These are phyloP conservation scores for Lachnellula cervina DNA, from an alignment of 2,329 filamentous ascomycete species.

Conservation along the genomic window DNA sequence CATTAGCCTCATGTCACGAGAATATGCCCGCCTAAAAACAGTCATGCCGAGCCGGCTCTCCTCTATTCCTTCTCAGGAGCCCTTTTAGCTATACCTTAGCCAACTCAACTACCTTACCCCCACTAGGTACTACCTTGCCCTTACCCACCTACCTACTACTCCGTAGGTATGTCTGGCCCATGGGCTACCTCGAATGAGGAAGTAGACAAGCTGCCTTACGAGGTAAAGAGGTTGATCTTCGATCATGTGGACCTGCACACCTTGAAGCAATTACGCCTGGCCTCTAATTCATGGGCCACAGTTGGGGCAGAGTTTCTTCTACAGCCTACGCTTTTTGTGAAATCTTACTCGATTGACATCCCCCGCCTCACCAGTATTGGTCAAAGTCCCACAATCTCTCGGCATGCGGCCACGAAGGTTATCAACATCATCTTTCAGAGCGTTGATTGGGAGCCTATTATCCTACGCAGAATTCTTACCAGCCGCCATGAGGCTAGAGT, in stretches of 20 bases:
- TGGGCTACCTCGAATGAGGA: neutral
- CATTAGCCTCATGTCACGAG: neutral
- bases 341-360: constrained; percentile 42
- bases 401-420: constrained; percentile 11
- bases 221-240: neutral
- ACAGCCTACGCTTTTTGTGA: constrained; percentile 42
- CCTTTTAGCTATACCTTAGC: neutral
- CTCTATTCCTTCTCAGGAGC: neutral
- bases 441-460: constrained; percentile 13
- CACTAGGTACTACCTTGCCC: neutral
- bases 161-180: neutral
- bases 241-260: neutral
- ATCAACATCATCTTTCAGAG: constrained; percentile 8
- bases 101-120: neutral
- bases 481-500: constrained; percentile 5
- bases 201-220: neutral
- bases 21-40: neutral
- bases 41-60: neutral
- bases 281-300: constrained; percentile 2
- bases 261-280: neutral
- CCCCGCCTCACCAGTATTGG: constrained; percentile 9
- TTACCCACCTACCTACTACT: neutral
- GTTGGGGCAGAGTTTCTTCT: constrained; percentile 25
- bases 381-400: constrained; percentile 1
- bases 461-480: constrained; percentile 13